These are phyloP conservation scores for Geranium rotundifolium DNA, from an alignment of 345 rosid genomes.

Conservation along the genomic window DNA sequence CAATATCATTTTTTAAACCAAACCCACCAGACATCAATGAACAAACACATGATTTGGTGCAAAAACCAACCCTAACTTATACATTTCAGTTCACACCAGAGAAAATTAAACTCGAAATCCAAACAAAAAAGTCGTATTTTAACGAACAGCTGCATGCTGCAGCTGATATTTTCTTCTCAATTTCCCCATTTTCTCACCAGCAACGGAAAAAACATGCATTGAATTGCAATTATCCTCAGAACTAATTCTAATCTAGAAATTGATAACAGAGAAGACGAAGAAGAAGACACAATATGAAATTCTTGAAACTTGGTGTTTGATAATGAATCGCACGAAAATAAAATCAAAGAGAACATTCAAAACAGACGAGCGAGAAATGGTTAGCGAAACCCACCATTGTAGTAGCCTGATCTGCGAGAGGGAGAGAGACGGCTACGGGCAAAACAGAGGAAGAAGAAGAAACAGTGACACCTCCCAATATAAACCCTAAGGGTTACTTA, in stretches of 20 bases:
- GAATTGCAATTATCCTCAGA: no score
- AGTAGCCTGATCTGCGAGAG: no score
- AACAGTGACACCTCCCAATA: no score
- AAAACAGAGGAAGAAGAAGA: conserved; percentile 1
- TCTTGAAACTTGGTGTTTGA: not conserved
- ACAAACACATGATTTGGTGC: not conserved
- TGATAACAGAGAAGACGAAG: no score
- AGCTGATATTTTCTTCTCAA: no score
- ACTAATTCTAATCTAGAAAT: no score
- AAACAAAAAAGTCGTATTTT: not conserved
- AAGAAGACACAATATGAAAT: no score
- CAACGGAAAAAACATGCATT: no score
- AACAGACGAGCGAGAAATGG: not conserved
- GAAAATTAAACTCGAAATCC: not conserved
- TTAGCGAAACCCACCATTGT: conserved; percentile 12
- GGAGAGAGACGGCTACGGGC: no score
- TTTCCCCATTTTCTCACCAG: no score
- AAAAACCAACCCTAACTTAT: not conserved
- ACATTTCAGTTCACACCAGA: not conserved
- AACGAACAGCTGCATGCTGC: no score
- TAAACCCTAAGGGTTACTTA: conserved; percentile 8
- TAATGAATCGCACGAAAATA: not conserved
- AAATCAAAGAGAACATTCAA: not conserved
- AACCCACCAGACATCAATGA: not conserved
- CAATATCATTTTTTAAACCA: no score